Evolutionary conservation across 2,329 filamentous ascomycete genomes (phyloP).

Genomic region (Orbilia brochopaga): DNA sequence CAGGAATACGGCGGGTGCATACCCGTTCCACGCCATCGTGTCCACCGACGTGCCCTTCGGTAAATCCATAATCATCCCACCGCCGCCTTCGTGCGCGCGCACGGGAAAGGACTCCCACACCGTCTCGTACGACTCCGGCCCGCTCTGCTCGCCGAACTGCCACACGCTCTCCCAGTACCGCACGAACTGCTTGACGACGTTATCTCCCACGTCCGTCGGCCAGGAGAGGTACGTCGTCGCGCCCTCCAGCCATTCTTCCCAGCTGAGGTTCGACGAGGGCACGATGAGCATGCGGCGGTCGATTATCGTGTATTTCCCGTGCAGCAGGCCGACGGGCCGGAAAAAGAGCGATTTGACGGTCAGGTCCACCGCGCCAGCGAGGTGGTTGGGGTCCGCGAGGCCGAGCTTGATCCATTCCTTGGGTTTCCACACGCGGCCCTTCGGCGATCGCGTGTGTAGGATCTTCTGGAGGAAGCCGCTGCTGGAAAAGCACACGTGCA

Average conservation of each 20-base stretch:
- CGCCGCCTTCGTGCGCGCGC: conserved; percentile 31
- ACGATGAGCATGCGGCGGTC: conserved; percentile 72
- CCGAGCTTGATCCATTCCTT: conserved; percentile 67
- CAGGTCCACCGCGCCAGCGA: conserved; percentile 69
- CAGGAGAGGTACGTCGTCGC: conserved; percentile 66
- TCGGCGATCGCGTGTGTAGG: conserved; percentile 69
- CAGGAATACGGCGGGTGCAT: conserved; percentile 67
- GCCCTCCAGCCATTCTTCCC: conserved; percentile 86
- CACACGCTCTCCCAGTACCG: conserved; percentile 74
- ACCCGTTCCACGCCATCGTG: conserved; percentile 1
- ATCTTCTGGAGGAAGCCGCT: conserved; percentile 75
- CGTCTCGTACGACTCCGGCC: conserved; percentile 21
- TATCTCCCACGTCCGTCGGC: conserved; percentile 60
- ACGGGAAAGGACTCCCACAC: conserved; percentile 32
- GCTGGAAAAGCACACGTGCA: conserved; percentile 79
- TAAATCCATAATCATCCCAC: conserved; percentile 28
- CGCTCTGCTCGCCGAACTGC: conserved; percentile 58
- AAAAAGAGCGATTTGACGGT: conserved; percentile 79
- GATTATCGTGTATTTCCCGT: conserved; percentile 80
- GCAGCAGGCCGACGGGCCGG: conserved; percentile 82
- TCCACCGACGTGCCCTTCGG: conserved; percentile 13
- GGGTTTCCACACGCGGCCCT: conserved; percentile 59
- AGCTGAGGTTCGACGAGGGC: conserved; percentile 83
- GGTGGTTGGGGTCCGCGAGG: conserved; percentile 67
- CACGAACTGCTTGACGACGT: conserved; percentile 67